Evolutionary conservation across 495 filamentous ascomycete species (phyloP).

Genomic region (Parathielavia appendiculata): DNA sequence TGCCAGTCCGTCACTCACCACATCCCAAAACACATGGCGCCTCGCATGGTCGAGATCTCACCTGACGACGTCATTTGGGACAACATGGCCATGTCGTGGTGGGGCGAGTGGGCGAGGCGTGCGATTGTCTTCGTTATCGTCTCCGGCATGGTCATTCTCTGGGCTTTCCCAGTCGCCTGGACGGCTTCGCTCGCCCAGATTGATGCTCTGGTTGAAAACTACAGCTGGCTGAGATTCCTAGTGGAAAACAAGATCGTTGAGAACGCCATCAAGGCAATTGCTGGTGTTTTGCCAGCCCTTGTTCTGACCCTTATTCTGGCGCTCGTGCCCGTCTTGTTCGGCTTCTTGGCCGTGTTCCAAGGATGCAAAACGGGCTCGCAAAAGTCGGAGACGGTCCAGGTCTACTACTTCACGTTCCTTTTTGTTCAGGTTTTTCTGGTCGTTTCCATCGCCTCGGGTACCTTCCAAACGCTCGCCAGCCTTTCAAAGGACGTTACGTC

Average conservation of each 20-base stretch:
- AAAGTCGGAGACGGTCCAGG: conserved; percentile 76
- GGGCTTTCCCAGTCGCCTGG: conserved; percentile 88
- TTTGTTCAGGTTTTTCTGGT: conserved; percentile 95
- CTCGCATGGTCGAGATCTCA: conserved; percentile 85
- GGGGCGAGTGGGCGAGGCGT: conserved; percentile 77
- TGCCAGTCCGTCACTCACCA: conserved; percentile 91
- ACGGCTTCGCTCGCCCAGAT: conserved; percentile 77
- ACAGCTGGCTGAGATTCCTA: conserved; percentile 69
- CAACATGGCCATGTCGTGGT: conserved; percentile 97
- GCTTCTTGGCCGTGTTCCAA: conserved; percentile 63
- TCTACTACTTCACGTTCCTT: conserved; percentile 90
- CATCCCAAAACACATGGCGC: conserved; percentile 88
- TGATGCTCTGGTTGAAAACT: conserved; percentile 56
- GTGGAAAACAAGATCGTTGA: conserved; percentile 48
- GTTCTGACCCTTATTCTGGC: conserved; percentile 75
- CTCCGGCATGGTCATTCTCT: conserved; percentile 73
- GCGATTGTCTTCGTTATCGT: conserved; percentile 61
- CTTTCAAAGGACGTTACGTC: conserved; percentile 51
- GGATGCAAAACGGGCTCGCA: conserved; percentile 79
- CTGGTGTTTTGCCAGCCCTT: conserved; percentile 79
- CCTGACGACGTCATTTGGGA: conserved; percentile 95
- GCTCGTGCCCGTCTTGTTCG: conserved; percentile 71
- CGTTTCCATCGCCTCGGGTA: conserved; percentile 80
- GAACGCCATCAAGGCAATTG: conserved; percentile 64
- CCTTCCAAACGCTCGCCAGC: conserved; percentile 59